Base-by-base conservation (phyloP, 2,329 filamentous ascomycete genomes). In the Arthroderma sp. region DNA sequence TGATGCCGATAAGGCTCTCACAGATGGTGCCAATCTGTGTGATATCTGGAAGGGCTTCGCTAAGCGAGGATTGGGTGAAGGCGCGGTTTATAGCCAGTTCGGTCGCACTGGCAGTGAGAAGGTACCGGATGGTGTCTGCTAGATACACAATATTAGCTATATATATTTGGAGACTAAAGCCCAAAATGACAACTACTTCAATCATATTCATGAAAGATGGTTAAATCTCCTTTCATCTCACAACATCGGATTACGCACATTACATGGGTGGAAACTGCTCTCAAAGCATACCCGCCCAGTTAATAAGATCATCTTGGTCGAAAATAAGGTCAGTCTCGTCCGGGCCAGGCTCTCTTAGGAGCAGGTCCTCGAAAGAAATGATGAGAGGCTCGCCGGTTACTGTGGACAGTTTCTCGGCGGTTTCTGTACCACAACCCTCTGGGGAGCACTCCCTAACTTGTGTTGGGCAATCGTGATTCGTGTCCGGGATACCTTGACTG, bases 1-100 rank as follows among this genome's bases (percentile, higher is more conserved):
- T 22, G 44, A 49, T 43, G 45, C 48, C 27, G 48, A 50, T 34
- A 22, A 42, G 43, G 42, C 41, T n/a, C 47, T 49, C 34, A 49
- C 47, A 28, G 22, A 34, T 22, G 42, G 47, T 11, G 7, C 6
- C 5, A 49, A 49, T 42, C 39, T 38, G 34, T 49, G 47, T 29
- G 38, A 46, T 39, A 40, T 49, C 44, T 47, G 45, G 47, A 45
- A 42, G 30, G 41, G 37, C 6, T 49, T 49, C 36, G 38, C 47
- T 29, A 49, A 49, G 44, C 47, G 47, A 42, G 38, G 43, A 28
- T 34, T 49, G 7, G 47, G 47, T 36, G n/a, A 29, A 22, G 40
- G 40, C 15, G 40, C 40, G 11, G 33, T 27, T 6, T 43, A 36
- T 27, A 32, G 27, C n/a, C 1, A 31, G 6, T 33, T 27, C 40